Percentiles rank a stretch among this genome's conserved stretches.
Conservation (phyloP, 805 yeast species). For the Pichia nanzhaoensis region DNA sequence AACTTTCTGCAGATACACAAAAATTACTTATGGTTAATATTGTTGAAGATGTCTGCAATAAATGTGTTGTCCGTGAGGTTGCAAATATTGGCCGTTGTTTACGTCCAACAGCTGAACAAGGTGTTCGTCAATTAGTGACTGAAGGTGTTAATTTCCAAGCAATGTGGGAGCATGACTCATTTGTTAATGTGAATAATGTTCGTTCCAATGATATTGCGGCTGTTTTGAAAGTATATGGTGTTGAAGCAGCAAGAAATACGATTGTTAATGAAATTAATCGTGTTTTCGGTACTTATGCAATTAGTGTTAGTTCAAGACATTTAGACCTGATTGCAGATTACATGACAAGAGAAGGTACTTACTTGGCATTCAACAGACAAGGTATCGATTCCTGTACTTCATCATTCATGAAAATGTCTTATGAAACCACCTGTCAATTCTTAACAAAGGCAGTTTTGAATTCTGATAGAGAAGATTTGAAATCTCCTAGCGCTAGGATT, state of each 20-base stretch:
- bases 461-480: slow-evolving; percentile 80
- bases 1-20: slow-evolving; percentile 77
- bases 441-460: slow-evolving; percentile 93
- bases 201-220: slow-evolving; percentile 90
- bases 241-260: slow-evolving; percentile 97
- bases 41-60: slow-evolving; percentile 84
- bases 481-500: slow-evolving; percentile 88
- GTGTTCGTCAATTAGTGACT: slow-evolving; percentile 75
- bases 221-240: slow-evolving; percentile 88
- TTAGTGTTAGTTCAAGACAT: slow-evolving; percentile 86
- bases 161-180: slow-evolving; percentile 97
- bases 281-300: slow-evolving; percentile 95
- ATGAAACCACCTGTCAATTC: slow-evolving; percentile 97
- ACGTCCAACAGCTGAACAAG: slow-evolving; percentile 65
- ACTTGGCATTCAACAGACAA: slow-evolving; percentile 94
- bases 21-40: slow-evolving; percentile 96
- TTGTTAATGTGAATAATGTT: slow-evolving; percentile 83
- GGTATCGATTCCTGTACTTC: slow-evolving; percentile 96
- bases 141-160: slow-evolving; percentile 98
- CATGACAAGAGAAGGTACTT: slow-evolving; percentile 99
- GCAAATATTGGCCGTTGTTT: slow-evolving; percentile 89
- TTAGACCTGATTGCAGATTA: slow-evolving; percentile 95
- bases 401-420: slow-evolving; percentile 97
- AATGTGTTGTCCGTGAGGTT: slow-evolving; percentile 88
- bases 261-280: slow-evolving; percentile 92